Conservation (phyloP, 441 rosid species). For the Erodium chrysanthum region DNA sequence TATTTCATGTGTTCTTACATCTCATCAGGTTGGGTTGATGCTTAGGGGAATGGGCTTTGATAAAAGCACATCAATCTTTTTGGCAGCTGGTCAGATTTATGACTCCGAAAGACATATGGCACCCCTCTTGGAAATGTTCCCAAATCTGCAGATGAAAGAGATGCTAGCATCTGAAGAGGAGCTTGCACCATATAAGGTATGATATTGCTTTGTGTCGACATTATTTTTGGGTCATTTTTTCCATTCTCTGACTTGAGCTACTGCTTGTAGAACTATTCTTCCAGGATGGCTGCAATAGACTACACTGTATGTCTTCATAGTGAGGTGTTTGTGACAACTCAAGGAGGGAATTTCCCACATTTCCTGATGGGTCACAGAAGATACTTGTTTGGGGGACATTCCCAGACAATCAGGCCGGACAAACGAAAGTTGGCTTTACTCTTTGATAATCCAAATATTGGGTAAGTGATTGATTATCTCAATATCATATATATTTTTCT, state of each 20-base stretch:
- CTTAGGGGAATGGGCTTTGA: conserved; percentile 99
- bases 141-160: conserved; percentile 83
- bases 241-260: conserved; percentile 25
- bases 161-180: conserved; percentile 80
- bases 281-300: conserved; percentile 99
- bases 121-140: conserved; percentile 90
- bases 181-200: conserved; percentile 61
- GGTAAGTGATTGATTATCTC: conserved; percentile 34
- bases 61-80: conserved; percentile 67
- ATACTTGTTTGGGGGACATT: conserved; percentile 84
- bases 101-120: conserved; percentile 87
- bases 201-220: conserved; percentile 24
- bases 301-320: conserved; percentile 99
- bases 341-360: conserved; percentile 99
- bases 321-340: conserved; percentile 99
- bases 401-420: conserved; percentile 94
- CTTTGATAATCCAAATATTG: conserved; percentile 83
- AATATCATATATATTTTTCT: too few species aligned
- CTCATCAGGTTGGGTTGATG: conserved; percentile 86
- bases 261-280: conserved; percentile 77
- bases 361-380: conserved; percentile 97
- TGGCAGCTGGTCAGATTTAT: conserved; percentile 96
- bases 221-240: too few species aligned
- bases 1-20: conserved; percentile 12
- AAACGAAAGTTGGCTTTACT: conserved; percentile 94